Conservation (phyloP, 2,329 filamentous ascomycete species). For the Neocatenulostroma microsporum region DNA sequence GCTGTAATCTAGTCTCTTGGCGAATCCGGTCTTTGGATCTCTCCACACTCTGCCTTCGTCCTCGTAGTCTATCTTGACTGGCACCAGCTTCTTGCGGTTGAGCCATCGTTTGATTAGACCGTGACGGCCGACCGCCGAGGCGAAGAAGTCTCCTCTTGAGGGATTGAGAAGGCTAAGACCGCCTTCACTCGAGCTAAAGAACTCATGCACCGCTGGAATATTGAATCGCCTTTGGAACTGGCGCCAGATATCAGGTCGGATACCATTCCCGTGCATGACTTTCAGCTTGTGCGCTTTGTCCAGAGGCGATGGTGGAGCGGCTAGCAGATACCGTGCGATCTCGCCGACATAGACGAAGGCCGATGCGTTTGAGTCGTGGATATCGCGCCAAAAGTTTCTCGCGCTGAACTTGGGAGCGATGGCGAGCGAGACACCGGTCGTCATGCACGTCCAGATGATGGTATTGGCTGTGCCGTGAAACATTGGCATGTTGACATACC, state of each 20-base stretch:
- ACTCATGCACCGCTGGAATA: conserved; percentile 58
- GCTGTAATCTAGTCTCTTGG: conserved; percentile 53
- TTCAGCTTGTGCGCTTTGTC: conserved; percentile 53
- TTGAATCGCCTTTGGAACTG: conserved; percentile 57
- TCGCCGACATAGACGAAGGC: conserved; percentile 73
- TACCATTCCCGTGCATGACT: conserved; percentile 58
- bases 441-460: conserved; percentile 48
- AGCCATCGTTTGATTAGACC: conserved; percentile 52
- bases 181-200: conserved; percentile 72
- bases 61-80: conserved; percentile 61
- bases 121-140: conserved; percentile 62
- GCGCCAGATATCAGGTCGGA: conserved; percentile 62
- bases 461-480: conserved; percentile 70
- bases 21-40: conserved; percentile 61
- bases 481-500: conserved; percentile 70
- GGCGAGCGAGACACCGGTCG: conserved; percentile 51
- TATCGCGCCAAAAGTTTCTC: conserved; percentile 62
- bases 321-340: conserved; percentile 64
- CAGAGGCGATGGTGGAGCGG: conserved; percentile 55
- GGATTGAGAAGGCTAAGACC: conserved; percentile 49
- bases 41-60: conserved; percentile 56
- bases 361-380: conserved; percentile 59
- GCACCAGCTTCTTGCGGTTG: conserved; percentile 51
- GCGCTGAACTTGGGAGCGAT: conserved; percentile 62
- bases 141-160: conserved; percentile 50